Evolutionary conservation across 164 flowering plant genomes (phyloP), one percentile per base, ranked within the genome.

Genomic region (Kalanchoe fedtschenkoi): DNA sequence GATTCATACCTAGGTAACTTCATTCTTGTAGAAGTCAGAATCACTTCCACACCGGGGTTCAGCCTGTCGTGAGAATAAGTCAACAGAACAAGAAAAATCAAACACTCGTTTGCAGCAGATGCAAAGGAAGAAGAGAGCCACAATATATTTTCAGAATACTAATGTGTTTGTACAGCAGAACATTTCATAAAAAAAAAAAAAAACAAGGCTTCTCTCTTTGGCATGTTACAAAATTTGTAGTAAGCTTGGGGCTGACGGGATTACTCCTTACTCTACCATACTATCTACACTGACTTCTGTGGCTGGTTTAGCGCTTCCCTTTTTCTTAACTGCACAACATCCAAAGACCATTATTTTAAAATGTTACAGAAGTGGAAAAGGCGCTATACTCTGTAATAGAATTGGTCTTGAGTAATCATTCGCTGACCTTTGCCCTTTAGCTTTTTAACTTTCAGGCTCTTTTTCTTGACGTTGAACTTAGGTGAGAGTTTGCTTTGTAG

Each of bases 191-290:
- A 47, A 22, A 19, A 44, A 2, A 19, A 26, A 21, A 29, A 28
- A 13, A 7, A 17, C 32, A 26, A 11, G 6, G 5, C 6, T 51
- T 51, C 56, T 26, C 5, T 44, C 17, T 51, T 17, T 1, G 4
- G 16, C 17, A 51, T 24, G 17, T 26, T 26, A 26, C 17, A 26
- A 51, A n/a, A 17, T 11, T 51, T 51, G 11, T 17, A 11, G 24
- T 30, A 24, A 26, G 56, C 30, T 15, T 51, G 56, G 17, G 21
- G 56, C 17, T 51, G 32, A 0, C 42, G 13, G 22, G 21, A 51
- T 73, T 70, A 80, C n/a, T n/a, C n/a, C n/a, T n/a, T n/a, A n/a
- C 47, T 80, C 84, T 19, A 74, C 65, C 84, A 80, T 80, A 46
- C 67, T 72, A 69, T 80, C 80, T 2, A 15, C 67, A 7, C 76